Base-by-base conservation (phyloP, 2,329 filamentous ascomycete species). In the Curvularia verruculosa region DNA sequence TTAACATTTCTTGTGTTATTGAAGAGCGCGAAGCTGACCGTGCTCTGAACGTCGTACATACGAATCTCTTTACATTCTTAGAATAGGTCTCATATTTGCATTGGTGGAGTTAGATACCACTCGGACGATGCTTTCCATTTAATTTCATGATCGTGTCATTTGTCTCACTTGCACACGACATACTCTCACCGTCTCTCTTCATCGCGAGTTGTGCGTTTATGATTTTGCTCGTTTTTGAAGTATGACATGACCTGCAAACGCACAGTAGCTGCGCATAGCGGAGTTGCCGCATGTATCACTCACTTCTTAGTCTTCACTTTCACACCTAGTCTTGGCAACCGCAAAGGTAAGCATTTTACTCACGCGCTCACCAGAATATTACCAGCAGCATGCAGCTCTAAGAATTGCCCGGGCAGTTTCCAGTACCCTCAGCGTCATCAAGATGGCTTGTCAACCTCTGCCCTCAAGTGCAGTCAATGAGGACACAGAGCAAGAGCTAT, bases 1-100 rank as follows among this genome's bases (percentile, higher is more conserved):
- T 99, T 79, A 99, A 98, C 77, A 99, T 99, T 59, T 96, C 92
- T 10, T 99, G 95, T 73, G 95, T 99, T 44, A 96, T 99, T 74
- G 92, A 96, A 70, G 91, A 92, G 65, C 84, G 88, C 64, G 92
- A 98, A 73, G 93, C 95, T 21, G 92, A 93, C 66, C 87, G 95
- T 66, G 95, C 95, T 29, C 89, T 99, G 83, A 98, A 96, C 75
- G 92, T 98, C 70, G 84, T 99, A 64, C 95, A 99, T 76, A 98
- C 95, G 19, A 94, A 93, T 80, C 85, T 99, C 55, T 98, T 99
- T 75, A 97, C 93, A 1, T 98, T 97, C 78, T 83, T 97, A 71
- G 93, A 97, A 61, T 92, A 74, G 63, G 49, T 36, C 23, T 55
- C 58, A 60, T 63, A 64, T 70, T 56, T 66, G 70, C 67, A 70